Evolutionary conservation across 129 eudicot species (phyloP), one percentile per base, ranked within the genome.

Genomic region (Cynara cardunculus): DNA sequence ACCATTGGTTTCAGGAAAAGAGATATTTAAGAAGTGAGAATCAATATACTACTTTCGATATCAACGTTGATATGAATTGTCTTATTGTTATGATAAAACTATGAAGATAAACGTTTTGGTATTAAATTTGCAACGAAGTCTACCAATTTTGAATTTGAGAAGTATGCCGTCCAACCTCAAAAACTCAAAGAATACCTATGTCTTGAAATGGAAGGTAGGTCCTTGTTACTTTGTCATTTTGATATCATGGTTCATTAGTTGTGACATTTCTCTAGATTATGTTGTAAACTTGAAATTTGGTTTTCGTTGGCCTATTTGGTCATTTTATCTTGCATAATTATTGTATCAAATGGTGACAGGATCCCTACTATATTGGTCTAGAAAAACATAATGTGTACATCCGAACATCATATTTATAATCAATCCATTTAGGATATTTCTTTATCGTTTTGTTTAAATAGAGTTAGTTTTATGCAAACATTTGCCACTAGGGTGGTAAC

Each of bases 391-490:
- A 68, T 67, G 25, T 66, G 73, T 82, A 77, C 66, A 59, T 76
- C 82, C 39, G 22, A 56, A 77, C 39, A 77, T 77, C 78, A 77
- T 71, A 53, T 35, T 69, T 78, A 76, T 70, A 71, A 70, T 39
- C 10, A 71, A 37, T 70, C 73, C 78, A 19, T 70, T 71, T 8
- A 77, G 72, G 46, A 59, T 25, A 16, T 53, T 19, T 82, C 49
- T 26, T 78, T 71, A 71, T 71, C 12, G 28, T 71, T 82, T 53
- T 3, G 34, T 46, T 56, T 71, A 71, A 49, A 72, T 61, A 44
- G 46, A 69, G 88, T 89, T 80, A 81, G 88, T 84, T 81, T 84
- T 80, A 86, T 84, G 62, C 83, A 76, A 61, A 82, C 86, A 81
- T 59, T 80, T 78, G 84, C 89, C 89, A 74, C 85, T 82, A 82